Evolutionary conservation across 371 early-diverging fungal genomes (phyloP).

Genomic region (Mucor ambiguus): DNA sequence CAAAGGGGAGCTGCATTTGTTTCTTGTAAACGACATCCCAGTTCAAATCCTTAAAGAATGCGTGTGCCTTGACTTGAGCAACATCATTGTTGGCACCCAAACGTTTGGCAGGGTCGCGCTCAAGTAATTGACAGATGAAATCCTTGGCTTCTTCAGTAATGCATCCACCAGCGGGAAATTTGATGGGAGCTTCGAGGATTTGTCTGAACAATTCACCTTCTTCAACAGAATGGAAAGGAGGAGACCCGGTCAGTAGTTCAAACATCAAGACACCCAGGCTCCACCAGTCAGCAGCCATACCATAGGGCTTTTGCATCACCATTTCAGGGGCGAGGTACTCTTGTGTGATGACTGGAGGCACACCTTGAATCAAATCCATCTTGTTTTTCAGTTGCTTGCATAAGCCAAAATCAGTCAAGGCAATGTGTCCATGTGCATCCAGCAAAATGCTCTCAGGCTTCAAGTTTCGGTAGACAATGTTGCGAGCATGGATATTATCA

Average conservation of each 20-base stretch:
- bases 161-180: constrained; percentile 66
- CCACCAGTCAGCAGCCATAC: constrained; percentile 98
- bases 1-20: constrained; percentile 17
- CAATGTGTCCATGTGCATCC: constrained; percentile 90
- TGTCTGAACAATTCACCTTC: constrained; percentile 86
- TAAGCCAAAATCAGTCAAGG: constrained; percentile 98
- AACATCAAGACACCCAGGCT: constrained; percentile 96
- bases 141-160: constrained; percentile 80
- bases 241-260: constrained; percentile 91
- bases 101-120: constrained; percentile 64
- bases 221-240: constrained; percentile 70
- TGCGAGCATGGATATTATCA: constrained; percentile 73
- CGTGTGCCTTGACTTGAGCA: constrained; percentile 90
- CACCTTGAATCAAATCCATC: constrained; percentile 86
- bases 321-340: constrained; percentile 98
- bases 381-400: constrained; percentile 83
- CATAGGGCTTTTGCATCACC: constrained; percentile 94
- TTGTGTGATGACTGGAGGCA: constrained; percentile 96
- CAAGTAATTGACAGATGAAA: constrained; percentile 93
- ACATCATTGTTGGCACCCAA: constrained; percentile 85
- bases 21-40: constrained; percentile 67
- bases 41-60: constrained; percentile 85
- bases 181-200: constrained; percentile 72
- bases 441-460: constrained; percentile 93
- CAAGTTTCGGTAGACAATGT: constrained; percentile 67